phyloP scores from a whole-genome alignment of 352 stramenopile genomes.

The Phytophthora boehmeriae region DNA sequence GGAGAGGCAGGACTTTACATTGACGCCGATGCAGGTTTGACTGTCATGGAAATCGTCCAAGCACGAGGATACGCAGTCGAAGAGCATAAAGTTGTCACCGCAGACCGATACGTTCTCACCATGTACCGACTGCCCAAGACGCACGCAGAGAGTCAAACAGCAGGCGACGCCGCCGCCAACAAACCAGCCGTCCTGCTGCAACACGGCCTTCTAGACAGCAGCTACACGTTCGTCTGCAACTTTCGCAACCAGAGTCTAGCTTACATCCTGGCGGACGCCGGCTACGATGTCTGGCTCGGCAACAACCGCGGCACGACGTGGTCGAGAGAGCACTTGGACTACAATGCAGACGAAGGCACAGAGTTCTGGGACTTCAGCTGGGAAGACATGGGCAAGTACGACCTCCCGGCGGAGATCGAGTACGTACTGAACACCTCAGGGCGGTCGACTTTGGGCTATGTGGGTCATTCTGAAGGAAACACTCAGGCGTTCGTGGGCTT shows the following conservation, averaged over 20 bases:
- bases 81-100: conserved; percentile 48
- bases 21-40: conserved; percentile 31
- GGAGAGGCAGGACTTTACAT: conserved; percentile 22
- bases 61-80: conserved; percentile 50
- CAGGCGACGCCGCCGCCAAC: conserved; percentile 11
- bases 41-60: conserved; percentile 36
- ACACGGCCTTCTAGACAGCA: conserved; percentile 57
- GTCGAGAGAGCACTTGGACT: conserved; percentile 52
- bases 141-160: conserved; percentile 40
- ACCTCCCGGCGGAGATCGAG: conserved; percentile 54
- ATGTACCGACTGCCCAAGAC: conserved; percentile 60
- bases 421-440: conserved; percentile 41
- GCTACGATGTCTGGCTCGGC: conserved; percentile 60
- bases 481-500: conserved; percentile 58
- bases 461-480: conserved; percentile 57
- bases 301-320: conserved; percentile 69
- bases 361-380: conserved; percentile 62
- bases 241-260: conserved; percentile 58
- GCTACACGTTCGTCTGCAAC: conserved; percentile 56
- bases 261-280: conserved; percentile 52
- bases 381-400: conserved; percentile 59
- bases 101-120: conserved; percentile 57
- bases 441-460: conserved; percentile 41
- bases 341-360: conserved; percentile 30
- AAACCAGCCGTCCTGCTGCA: conserved; percentile 56